Percentiles rank a stretch among this genome's conserved stretches.
Conservation (phyloP, 2,329 filamentous ascomycete species). For the Aspergillus sp. region DNA sequence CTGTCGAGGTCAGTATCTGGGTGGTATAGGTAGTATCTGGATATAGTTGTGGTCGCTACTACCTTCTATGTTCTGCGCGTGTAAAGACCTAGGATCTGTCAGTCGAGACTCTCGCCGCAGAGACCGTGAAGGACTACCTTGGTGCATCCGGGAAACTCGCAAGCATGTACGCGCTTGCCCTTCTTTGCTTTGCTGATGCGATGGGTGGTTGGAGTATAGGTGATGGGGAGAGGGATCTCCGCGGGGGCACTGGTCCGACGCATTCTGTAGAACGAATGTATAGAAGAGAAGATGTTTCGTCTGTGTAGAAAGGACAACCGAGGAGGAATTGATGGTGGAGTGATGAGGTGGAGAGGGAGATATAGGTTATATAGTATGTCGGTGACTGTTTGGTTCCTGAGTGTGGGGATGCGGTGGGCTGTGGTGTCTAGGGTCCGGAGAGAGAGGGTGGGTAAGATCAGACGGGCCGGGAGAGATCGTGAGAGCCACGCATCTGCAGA, state of each 20-base stretch:
- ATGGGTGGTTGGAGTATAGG: constrained; percentile 50
- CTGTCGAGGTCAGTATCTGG: constrained; percentile 19
- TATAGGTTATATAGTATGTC: constrained; percentile 9
- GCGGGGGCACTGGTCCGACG: constrained; percentile 26
- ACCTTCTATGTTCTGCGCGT: constrained; percentile 49
- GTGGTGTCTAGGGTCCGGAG: constrained; percentile 16
- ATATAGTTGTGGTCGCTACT: constrained; percentile 11
- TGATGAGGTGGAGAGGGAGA: neutral
- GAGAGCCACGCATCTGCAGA: constrained; percentile 17
- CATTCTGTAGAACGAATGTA: constrained; percentile 22
- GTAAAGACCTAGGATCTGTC: constrained; percentile 45
- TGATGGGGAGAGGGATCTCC: constrained; percentile 36
- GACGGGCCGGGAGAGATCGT: constrained; percentile 5
- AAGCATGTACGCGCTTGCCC: constrained; percentile 51
- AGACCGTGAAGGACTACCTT: constrained; percentile 44
- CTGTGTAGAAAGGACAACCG: neutral
- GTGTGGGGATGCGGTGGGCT: constrained; percentile 16
- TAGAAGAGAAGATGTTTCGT: constrained; percentile 1
- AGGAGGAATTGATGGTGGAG: constrained; percentile 10
- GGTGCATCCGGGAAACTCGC: constrained; percentile 47
- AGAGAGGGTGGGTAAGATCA: constrained; percentile 14
- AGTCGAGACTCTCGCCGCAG: constrained; percentile 7
- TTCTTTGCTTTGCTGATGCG: constrained; percentile 54
- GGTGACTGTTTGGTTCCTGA: constrained; percentile 15
- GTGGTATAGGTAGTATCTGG: neutral